phyloP scores from a whole-genome alignment of 1,139 yeast species.

The Sugiyamaella xylanicola region DNA sequence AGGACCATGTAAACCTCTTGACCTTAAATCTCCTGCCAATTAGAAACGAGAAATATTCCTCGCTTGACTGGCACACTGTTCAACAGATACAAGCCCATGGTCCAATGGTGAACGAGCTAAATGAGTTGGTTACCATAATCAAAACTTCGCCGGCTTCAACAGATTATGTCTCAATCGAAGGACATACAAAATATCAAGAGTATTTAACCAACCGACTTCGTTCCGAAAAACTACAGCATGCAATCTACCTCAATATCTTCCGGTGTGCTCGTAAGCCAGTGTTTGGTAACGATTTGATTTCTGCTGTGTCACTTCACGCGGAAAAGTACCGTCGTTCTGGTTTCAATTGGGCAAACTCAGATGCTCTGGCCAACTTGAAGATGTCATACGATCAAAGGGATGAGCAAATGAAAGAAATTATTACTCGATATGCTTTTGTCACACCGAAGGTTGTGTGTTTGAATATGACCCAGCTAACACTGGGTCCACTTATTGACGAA shows the following conservation, averaged over 20 bases:
- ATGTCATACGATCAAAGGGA: conserved; percentile 51
- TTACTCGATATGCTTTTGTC: conserved; percentile 80
- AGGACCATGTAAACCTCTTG: conserved; percentile 49
- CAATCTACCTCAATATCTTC: conserved; percentile 58
- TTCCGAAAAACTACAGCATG: conserved; percentile 58
- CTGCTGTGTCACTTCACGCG: conserved; percentile 9
- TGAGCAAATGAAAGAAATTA: conserved; percentile 49
- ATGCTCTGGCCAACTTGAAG: conserved; percentile 42
- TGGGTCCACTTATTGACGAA: conserved; percentile 37
- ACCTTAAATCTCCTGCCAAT: conserved; percentile 65
- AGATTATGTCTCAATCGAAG: conserved; percentile 55
- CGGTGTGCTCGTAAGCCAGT: conserved; percentile 39
- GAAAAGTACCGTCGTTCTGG: conserved; percentile 22
- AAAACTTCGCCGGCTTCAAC: conserved; percentile 42
- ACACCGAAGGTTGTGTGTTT: conserved; percentile 85
- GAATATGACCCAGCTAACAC: conserved; percentile 63
- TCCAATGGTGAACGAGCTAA: conserved; percentile 44
- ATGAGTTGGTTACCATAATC: conserved; percentile 24
- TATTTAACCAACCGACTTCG: conserved; percentile 54
- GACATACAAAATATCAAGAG: conserved; percentile 61
- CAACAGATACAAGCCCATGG: conserved; percentile 51
- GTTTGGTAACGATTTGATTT: conserved; percentile 37
- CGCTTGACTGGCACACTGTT: conserved; percentile 54
- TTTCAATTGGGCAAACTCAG: conserved; percentile 33
- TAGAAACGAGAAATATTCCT: conserved; percentile 50